Evolutionary conservation across 306 rosid species (phyloP).

Genomic region (Abrus precatorius): DNA sequence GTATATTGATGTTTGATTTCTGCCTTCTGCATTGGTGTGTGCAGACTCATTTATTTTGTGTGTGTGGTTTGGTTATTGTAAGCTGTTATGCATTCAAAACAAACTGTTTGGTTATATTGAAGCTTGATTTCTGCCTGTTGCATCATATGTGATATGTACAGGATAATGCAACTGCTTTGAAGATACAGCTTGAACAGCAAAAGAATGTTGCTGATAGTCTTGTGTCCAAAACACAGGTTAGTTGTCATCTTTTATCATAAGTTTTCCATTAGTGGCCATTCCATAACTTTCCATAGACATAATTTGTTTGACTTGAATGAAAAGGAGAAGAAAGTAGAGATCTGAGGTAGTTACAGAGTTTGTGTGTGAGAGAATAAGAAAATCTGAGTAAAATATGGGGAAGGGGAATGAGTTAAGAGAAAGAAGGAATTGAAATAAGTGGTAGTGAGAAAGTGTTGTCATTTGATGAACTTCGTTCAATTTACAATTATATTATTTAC

Average conservation of each 20-base stretch:
- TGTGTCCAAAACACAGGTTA: constrained; percentile 77
- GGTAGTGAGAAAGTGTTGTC: not conserved
- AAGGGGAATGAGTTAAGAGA: not conserved
- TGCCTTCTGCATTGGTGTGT: not conserved
- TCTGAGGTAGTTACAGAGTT: not conserved
- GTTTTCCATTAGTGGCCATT: constrained; percentile 7
- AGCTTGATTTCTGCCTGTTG: not conserved
- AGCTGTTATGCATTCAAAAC: not conserved
- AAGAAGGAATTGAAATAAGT: not conserved
- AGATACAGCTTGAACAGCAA: constrained; percentile 81
- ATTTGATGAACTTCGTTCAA: constrained; percentile 19
- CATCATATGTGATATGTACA: constrained; percentile 48
- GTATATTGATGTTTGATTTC: not conserved
- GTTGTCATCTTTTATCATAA: constrained; percentile 18
- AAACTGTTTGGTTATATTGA: not conserved
- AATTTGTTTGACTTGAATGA: not conserved
- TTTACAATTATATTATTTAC: constrained; percentile 9
- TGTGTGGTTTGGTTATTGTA: not conserved
- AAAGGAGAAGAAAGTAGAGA: not conserved
- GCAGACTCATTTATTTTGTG: not conserved
- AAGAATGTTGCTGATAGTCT: constrained; percentile 73
- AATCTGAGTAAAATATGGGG: not conserved
- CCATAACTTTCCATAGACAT: not conserved
- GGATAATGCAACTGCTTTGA: constrained; percentile 81
- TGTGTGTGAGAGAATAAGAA: constrained; percentile 4